Conservation (phyloP, 1,139 yeast species). For the Kodamaea ohmeri region DNA sequence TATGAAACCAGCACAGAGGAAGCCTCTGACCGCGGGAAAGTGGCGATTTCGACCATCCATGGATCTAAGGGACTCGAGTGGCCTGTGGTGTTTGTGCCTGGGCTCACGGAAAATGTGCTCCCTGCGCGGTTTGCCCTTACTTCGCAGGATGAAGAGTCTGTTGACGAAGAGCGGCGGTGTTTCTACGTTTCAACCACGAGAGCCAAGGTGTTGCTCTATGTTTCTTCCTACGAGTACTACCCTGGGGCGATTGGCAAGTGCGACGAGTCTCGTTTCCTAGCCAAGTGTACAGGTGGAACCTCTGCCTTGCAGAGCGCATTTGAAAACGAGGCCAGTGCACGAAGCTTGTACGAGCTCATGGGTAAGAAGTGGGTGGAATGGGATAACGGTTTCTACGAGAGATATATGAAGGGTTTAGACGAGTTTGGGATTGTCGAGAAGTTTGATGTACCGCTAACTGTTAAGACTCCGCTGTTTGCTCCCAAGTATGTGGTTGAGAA, state of each 20-base stretch:
- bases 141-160: slow-evolving; percentile 32
- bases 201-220: slow-evolving; percentile 51
- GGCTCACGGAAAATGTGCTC: slow-evolving; percentile 57
- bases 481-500: slow-evolving; percentile 1
- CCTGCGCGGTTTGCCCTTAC: slow-evolving; percentile 47
- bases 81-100: slow-evolving; percentile 86
- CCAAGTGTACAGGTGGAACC: slow-evolving; percentile 12
- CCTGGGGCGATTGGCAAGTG: slow-evolving; percentile 34
- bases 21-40: slow-evolving; percentile 19
- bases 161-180: slow-evolving; percentile 78
- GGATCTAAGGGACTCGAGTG: slow-evolving; percentile 93
- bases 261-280: slow-evolving; percentile 32
- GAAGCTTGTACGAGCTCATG: slow-evolving; percentile 19
- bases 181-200: slow-evolving; percentile 87
- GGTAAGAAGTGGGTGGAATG: slow-evolving; percentile 10
- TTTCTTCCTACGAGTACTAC: slow-evolving; percentile 32
- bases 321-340: slow-evolving; percentile 15
- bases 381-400: slow-evolving; percentile 10
- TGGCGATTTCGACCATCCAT: slow-evolving; percentile 72
- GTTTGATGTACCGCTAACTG: no score
- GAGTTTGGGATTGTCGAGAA: slow-evolving; percentile 4
- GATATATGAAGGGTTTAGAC: slow-evolving; percentile 12
- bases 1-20: slow-evolving; percentile 34
- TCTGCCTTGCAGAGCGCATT: slow-evolving; percentile 21
- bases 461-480: neutral